Conservation (phyloP, 495 filamentous ascomycete species). For the Penicillium pancosmium region DNA sequence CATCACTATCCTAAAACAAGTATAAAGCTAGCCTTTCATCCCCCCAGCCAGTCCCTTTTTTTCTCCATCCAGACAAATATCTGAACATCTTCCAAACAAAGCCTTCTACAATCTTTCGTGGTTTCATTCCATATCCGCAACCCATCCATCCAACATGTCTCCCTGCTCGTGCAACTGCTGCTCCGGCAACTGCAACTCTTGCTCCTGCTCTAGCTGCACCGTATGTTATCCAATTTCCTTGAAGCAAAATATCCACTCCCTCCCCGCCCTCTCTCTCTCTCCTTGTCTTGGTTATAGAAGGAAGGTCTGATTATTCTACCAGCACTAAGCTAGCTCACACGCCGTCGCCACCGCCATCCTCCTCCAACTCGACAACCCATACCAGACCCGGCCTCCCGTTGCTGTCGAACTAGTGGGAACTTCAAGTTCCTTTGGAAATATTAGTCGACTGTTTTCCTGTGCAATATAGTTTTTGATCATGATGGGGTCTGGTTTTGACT, state of each 20-base stretch:
- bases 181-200: slow-evolving; percentile 45
- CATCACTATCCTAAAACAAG: slow-evolving; percentile 3
- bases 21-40: slow-evolving; percentile 23
- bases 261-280: not conserved
- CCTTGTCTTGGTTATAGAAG: not conserved
- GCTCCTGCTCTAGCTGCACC: slow-evolving; percentile 44
- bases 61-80: not conserved
- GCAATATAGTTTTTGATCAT: slow-evolving; percentile 14
- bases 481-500: slow-evolving; percentile 6
- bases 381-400: slow-evolving; percentile 32
- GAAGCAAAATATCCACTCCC: not conserved
- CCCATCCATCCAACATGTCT: slow-evolving; percentile 38
- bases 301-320: slow-evolving; percentile 24
- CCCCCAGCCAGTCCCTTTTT: not conserved
- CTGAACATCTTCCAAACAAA: slow-evolving; percentile 7
- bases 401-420: slow-evolving; percentile 22
- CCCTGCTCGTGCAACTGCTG: slow-evolving; percentile 52
- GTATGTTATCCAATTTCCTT: slow-evolving; percentile 26
- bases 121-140: slow-evolving; percentile 20
- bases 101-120: slow-evolving; percentile 8
- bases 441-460: slow-evolving; percentile 1
- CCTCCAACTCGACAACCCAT: slow-evolving; percentile 29
- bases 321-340: slow-evolving; percentile 33
- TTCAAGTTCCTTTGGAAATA: not conserved
- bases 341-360: slow-evolving; percentile 27